Evolutionary conservation across 1,139 yeast species (phyloP).

Genomic region (Saccharomyces hybrid): DNA sequence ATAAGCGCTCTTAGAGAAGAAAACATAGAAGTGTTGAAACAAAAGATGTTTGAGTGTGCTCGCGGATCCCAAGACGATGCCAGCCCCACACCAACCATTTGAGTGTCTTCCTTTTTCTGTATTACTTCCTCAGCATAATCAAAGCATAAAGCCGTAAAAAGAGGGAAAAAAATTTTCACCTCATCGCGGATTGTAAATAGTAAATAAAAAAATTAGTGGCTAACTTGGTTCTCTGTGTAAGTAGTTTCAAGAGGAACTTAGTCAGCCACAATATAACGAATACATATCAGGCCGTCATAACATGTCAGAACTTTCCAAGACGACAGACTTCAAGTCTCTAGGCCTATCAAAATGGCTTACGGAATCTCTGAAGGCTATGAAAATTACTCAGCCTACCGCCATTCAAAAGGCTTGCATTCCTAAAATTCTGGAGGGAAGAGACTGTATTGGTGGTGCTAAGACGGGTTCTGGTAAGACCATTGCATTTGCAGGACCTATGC

Average conservation of each 20-base stretch:
- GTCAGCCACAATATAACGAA: too few species aligned
- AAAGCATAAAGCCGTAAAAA: too few species aligned
- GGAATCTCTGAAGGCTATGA: constrained; percentile 91
- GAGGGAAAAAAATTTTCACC: background rate
- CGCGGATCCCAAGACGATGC: too few species aligned
- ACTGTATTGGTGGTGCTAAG: constrained; percentile 96
- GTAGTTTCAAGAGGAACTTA: too few species aligned
- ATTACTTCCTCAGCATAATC: too few species aligned
- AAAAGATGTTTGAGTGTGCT: constrained; percentile 45
- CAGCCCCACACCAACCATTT: too few species aligned
- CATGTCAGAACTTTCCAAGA: background rate
- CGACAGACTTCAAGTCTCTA: constrained; percentile 42
- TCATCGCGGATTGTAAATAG: background rate
- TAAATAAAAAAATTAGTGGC: too few species aligned
- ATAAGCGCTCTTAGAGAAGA: constrained; percentile 72
- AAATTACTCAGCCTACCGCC: constrained; percentile 72
- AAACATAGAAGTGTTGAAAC: constrained; percentile 62
- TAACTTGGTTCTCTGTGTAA: too few species aligned
- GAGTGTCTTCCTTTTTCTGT: too few species aligned
- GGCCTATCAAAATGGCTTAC: constrained; percentile 85
- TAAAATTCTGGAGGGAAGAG: constrained; percentile 62
- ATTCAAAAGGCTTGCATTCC: constrained; percentile 91
- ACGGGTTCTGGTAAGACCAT: constrained; percentile 98
- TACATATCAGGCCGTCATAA: too few species aligned
- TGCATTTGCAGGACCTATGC: constrained; percentile 95